A percentile compares a stretch with the other conserved stretches of the same genome.
phyloP scores from a whole-genome alignment of 805 yeast genomes.

The Lipomyces oligophaga region DNA sequence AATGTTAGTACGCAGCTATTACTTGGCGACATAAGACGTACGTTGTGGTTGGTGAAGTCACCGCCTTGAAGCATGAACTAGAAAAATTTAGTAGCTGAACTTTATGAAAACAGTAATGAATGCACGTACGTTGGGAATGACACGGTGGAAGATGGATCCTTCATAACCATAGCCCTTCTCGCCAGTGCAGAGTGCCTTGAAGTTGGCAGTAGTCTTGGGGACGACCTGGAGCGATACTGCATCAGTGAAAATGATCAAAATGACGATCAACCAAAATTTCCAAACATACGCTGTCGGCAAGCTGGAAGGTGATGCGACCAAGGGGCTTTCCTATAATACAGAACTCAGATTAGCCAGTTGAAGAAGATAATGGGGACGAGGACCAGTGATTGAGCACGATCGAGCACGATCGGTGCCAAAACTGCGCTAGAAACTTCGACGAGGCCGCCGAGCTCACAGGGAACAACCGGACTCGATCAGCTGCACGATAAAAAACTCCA shows the following conservation, averaged over 20 bases:
- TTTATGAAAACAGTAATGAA: neutral
- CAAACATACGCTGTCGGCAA: conserved; percentile 74
- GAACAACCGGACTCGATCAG: neutral
- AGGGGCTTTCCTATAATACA: conserved; percentile 49
- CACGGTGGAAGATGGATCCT: conserved; percentile 80
- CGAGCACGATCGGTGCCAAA: neutral
- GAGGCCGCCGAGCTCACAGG: neutral
- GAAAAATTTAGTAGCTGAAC: conserved; percentile 58
- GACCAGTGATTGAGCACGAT: too few relatives aligned
- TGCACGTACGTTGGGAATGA: conserved; percentile 46
- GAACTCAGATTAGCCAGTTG: neutral
- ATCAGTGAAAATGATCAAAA: conserved; percentile 55
- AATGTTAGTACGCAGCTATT: too few relatives aligned
- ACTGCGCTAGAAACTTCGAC: neutral
- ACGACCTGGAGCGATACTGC: conserved; percentile 38
- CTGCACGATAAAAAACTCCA: too few relatives aligned
- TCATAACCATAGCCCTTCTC: conserved; percentile 68
- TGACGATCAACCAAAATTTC: neutral
- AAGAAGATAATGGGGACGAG: neutral
- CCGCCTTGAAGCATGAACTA: conserved; percentile 97
- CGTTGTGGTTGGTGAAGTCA: conserved; percentile 75
- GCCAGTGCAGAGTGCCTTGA: conserved; percentile 83
- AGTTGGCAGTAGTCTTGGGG: conserved; percentile 86
- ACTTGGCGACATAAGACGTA: conserved; percentile 13
- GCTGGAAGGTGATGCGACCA: conserved; percentile 82